Percentiles rank a stretch among this genome's conserved stretches.
Conservation (phyloP, 345 rosid genomes). For the Citrus mangshanensis region DNA sequence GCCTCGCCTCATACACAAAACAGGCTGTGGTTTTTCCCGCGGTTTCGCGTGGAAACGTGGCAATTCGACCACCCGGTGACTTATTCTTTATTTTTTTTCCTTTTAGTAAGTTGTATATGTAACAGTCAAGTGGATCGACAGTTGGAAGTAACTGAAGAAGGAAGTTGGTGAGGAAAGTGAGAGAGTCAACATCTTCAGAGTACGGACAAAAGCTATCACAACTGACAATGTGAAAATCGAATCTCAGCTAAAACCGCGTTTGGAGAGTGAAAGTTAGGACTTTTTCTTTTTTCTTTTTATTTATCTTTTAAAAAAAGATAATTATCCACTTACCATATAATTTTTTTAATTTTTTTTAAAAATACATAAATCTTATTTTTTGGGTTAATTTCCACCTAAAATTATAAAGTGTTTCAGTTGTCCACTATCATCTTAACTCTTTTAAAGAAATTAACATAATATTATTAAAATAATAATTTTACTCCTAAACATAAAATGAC, state of each 20-base stretch:
- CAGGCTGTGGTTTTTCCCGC: neutral
- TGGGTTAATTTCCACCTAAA: too few relatives aligned
- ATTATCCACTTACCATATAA: accelerated
- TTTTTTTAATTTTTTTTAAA: accelerated
- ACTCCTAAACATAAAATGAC: too few relatives aligned
- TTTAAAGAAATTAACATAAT: too few relatives aligned
- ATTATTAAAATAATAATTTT: too few relatives aligned
- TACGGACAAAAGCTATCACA: neutral
- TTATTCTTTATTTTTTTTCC: too few relatives aligned
- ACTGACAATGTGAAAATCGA: neutral
- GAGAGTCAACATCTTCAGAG: neutral
- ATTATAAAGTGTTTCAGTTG: too few relatives aligned
- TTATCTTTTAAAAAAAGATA: too few relatives aligned
- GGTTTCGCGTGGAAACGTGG: constrained; percentile 14
- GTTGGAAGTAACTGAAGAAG: constrained; percentile 13
- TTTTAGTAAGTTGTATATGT: too few relatives aligned
- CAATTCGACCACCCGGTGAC: neutral
- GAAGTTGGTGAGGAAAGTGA: constrained; percentile 12
- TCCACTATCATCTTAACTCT: too few relatives aligned
- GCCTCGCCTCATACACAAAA: too few relatives aligned
- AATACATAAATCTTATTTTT: too few relatives aligned
- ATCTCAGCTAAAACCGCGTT: neutral
- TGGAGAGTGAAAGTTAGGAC: neutral
- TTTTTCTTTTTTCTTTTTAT: too few relatives aligned
- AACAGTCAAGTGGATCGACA: neutral